A percentile compares a stretch with the other conserved stretches of the same genome.
Conservation (phyloP, 305 asterid species). For the Lippia alba region DNA sequence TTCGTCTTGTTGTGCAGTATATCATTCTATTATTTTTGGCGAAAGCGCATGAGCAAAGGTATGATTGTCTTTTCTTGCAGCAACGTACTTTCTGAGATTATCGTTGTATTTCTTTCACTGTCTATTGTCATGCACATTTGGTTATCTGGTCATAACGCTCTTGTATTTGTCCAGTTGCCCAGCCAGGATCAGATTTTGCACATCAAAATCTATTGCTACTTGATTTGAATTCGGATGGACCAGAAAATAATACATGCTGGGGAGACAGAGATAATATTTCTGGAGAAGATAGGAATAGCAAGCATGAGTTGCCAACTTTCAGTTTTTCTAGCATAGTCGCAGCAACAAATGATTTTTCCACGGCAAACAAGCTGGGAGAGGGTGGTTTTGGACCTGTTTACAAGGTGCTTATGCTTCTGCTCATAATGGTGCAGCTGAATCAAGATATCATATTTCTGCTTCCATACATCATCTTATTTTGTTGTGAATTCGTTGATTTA, state of each 20-base stretch:
- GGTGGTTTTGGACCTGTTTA: conserved; percentile 4
- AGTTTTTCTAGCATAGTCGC: conserved; percentile 24
- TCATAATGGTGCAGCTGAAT: too few relatives aligned
- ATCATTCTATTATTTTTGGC: background rate
- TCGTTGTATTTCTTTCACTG: background rate
- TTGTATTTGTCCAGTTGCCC: background rate
- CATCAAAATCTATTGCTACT: conserved; percentile 5
- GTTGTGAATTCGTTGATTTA: background rate
- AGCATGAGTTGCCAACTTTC: conserved; percentile 20
- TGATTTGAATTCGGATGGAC: background rate
- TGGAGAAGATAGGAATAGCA: background rate
- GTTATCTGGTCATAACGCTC: background rate
- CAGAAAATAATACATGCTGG: background rate
- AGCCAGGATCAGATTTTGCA: background rate
- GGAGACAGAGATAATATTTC: background rate
- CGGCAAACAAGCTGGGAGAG: conserved; percentile 25
- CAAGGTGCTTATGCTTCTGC: background rate
- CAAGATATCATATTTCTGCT: background rate
- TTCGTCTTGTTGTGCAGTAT: too few relatives aligned
- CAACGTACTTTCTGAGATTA: too few relatives aligned
- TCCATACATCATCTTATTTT: background rate
- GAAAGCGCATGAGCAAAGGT: background rate
- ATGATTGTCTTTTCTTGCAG: background rate
- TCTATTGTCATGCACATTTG: background rate
- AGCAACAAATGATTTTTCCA: conserved; percentile 34